A percentile compares a stretch with the other conserved stretches of the same genome.
Conservation (phyloP, 345 rosid genomes). For the Moringa oleifera region DNA sequence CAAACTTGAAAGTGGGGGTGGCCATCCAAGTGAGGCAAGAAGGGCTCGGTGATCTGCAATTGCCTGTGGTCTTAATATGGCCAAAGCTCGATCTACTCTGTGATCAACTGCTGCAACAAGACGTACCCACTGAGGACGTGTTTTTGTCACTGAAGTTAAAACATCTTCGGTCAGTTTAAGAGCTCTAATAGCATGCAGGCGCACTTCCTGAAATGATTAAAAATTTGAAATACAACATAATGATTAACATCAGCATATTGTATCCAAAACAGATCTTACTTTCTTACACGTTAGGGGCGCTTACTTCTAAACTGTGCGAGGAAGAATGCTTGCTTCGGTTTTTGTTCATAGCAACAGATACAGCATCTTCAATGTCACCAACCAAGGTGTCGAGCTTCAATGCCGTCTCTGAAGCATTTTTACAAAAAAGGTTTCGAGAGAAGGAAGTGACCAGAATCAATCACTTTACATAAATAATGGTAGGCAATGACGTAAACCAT, state of each 20-base stretch:
- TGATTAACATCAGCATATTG: not conserved
- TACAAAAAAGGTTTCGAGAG: conserved; percentile 18
- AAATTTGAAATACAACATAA: conserved; percentile 2
- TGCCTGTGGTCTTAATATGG: conserved; percentile 87
- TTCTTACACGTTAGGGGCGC: conserved; percentile 17
- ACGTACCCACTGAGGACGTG: conserved; percentile 66
- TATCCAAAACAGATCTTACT: conserved; percentile 5
- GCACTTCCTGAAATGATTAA: conserved; percentile 46
- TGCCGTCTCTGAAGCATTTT: conserved; percentile 77
- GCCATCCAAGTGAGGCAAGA: conserved; percentile 90
- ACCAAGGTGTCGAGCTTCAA: conserved; percentile 73
- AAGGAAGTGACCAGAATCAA: not conserved
- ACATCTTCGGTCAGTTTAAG: conserved; percentile 65
- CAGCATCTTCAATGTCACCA: conserved; percentile 93
- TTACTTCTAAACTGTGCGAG: conserved; percentile 53
- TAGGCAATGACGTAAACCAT: not conserved
- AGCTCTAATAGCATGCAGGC: conserved; percentile 49
- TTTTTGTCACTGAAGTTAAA: conserved; percentile 50
- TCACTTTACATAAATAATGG: not conserved
- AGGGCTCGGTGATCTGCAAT: conserved; percentile 77
- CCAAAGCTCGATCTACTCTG: conserved; percentile 87
- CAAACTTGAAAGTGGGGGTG: conserved; percentile 66
- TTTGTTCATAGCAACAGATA: conserved; percentile 59
- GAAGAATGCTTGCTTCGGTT: conserved; percentile 45
- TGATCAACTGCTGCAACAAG: conserved; percentile 87